Evolutionary conservation across 2,329 filamentous ascomycete species (phyloP), one percentile per base, ranked within the genome.

Genomic region (Verticillium tricorpus): DNA sequence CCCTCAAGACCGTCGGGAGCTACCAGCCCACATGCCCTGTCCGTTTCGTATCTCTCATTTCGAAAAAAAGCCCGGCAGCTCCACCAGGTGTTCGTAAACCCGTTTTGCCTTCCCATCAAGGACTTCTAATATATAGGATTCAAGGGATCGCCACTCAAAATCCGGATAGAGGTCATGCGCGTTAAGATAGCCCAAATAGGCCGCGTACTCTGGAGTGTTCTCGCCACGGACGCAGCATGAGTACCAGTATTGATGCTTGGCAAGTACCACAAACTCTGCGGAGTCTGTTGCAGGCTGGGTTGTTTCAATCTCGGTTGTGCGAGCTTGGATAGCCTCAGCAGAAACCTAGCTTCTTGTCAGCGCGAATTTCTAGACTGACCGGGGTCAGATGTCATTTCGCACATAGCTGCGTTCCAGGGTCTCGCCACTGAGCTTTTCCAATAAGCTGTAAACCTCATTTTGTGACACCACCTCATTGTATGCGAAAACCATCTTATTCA

Each of bases 131-230:
- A 39, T 61, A n/a, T 52, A 64, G 2, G 58, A 5, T 31, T 64
- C 59, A 11, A 61, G 59, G 2, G 58, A 31, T 2, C 45, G 60
- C 5, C 52, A 56, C 19, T 25, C 40, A 15, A 84, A 74, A 19
- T 83, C 81, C 2, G 83, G 83, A 66, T 85, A 86, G 22, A 86
- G 71, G 19, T 85, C 79, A 65, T 79, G 80, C 37, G 73, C 76
- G 60, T 78, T 73, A 19, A 85, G 62, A 67, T 86, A 85, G 1
- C 83, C 83, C 5, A 86, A 72, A 64, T 85, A 85, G 58, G 76
- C 73, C 14, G 84, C 84, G 64, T 78, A 75, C 60, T 83, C 79
- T 0, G 79, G 80, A 11, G 74, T 80, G 68, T 85, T 85, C 64
- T 87, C 84, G 1, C 78, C 80, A 1, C 83, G 75, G 19, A 85